These are phyloP conservation scores for Kregervanrija fluxuum DNA, from an alignment of 805 yeast genomes.

Conservation along the genomic window DNA sequence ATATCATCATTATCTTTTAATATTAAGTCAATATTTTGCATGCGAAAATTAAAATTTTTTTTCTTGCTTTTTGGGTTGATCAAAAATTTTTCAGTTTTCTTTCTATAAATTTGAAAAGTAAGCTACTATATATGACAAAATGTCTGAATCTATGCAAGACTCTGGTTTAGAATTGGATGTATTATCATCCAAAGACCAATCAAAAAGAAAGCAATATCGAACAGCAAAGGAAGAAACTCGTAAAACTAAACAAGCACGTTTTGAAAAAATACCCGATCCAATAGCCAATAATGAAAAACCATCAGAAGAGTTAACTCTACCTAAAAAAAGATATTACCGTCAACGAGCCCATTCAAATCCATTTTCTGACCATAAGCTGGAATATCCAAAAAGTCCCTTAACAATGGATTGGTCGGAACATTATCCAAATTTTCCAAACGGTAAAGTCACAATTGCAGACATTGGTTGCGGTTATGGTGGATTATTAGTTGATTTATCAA, in stretches of 20 bases:
- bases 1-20: too few species aligned
- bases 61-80: too few species aligned
- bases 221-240: constrained; percentile 32
- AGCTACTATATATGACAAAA: too few species aligned
- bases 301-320: constrained; percentile 34
- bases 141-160: too few species aligned
- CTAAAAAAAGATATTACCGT: constrained; percentile 81
- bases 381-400: constrained; percentile 76
- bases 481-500: constrained; percentile 68
- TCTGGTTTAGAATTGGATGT: too few species aligned
- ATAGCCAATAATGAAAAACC: constrained; percentile 16
- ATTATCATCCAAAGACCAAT: not conserved
- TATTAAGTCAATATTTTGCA: too few species aligned
- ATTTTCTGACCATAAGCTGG: constrained; percentile 88
- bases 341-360: constrained; percentile 98
- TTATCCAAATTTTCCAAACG: constrained; percentile 51
- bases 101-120: too few species aligned
- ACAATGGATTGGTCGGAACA: constrained; percentile 81
- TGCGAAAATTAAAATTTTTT: too few species aligned
- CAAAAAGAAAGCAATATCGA: constrained; percentile 9
- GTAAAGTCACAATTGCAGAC: constrained; percentile 81
- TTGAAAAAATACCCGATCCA: constrained; percentile 26
- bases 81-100: too few species aligned
- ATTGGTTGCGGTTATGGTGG: constrained; percentile 99
- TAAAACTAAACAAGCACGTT: constrained; percentile 38